These are phyloP conservation scores for Penicillium paxilli DNA, from an alignment of 495 filamentous ascomycete genomes.

Conservation along the genomic window DNA sequence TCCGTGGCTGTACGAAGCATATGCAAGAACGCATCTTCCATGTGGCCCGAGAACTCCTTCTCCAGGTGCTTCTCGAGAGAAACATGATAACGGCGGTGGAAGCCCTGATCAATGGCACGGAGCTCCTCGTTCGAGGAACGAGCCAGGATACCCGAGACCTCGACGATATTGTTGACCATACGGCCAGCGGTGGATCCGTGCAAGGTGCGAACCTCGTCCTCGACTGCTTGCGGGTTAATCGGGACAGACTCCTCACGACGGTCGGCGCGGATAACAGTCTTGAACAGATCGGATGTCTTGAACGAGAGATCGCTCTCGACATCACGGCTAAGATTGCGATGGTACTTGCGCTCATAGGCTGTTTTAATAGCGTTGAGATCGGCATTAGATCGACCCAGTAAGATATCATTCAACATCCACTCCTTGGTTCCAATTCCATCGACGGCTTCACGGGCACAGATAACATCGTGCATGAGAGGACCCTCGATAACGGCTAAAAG, in stretches of 20 bases:
- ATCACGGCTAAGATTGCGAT: constrained; percentile 60
- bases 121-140: constrained; percentile 74
- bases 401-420: constrained; percentile 76
- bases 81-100: constrained; percentile 62
- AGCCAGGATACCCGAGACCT: constrained; percentile 75
- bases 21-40: constrained; percentile 79
- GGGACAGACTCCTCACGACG: constrained; percentile 75
- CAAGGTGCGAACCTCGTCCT: constrained; percentile 69
- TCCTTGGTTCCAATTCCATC: constrained; percentile 85
- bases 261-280: constrained; percentile 68
- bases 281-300: constrained; percentile 81
- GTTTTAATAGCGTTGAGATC: constrained; percentile 80
- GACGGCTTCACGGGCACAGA: constrained; percentile 65
- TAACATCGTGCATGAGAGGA: constrained; percentile 69
- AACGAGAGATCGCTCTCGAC: constrained; percentile 77
- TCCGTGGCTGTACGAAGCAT: constrained; percentile 77
- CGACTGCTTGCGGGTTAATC: constrained; percentile 65
- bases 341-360: constrained; percentile 67
- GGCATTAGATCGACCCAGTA: constrained; percentile 80
- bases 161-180: constrained; percentile 70
- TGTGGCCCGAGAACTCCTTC: constrained; percentile 86
- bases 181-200: constrained; percentile 71
- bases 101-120: constrained; percentile 72
- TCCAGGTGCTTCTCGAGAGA: constrained; percentile 70
- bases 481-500: constrained; percentile 74